These are phyloP conservation scores for Centrapalus pauciflorus DNA, from an alignment of 129 eudicot genomes.

Conservation along the genomic window DNA sequence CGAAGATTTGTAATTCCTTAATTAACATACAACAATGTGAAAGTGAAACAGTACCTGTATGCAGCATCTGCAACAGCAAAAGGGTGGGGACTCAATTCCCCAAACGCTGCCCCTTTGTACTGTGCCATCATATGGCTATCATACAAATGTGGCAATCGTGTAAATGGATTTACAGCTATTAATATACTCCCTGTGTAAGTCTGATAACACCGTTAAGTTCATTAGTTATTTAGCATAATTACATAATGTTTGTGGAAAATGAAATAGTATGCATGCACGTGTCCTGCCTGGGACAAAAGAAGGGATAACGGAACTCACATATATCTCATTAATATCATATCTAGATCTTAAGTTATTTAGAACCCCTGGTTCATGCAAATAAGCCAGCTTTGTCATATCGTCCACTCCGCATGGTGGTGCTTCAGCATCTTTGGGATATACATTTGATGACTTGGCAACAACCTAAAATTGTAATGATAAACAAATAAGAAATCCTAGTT, in stretches of 20 bases:
- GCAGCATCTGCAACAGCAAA: constrained; percentile 99
- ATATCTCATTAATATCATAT: constrained; percentile 96
- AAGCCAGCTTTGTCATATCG: constrained; percentile 98
- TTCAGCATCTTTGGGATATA: constrained; percentile 91
- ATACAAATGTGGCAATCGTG: constrained; percentile 88
- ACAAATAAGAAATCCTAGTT: neutral
- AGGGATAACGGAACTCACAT: constrained; percentile 48
- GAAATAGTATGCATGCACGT: neutral
- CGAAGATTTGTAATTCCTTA: neutral
- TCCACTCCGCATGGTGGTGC: constrained; percentile 99
- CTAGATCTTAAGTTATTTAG: constrained; percentile 80
- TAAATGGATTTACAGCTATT: constrained; percentile 95
- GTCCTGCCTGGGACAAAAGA: neutral
- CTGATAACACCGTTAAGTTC: constrained; percentile 36
- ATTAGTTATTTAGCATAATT: constrained; percentile 18
- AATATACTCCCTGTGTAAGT: constrained; percentile 94
- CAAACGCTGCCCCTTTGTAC: constrained; percentile 88
- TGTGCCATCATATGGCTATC: constrained; percentile 98
- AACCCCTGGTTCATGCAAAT: constrained; percentile 99
- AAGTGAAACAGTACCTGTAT: constrained; percentile 55
- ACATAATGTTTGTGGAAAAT: neutral
- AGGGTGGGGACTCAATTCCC: constrained; percentile 97
- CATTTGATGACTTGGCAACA: constrained; percentile 71
- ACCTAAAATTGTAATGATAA: constrained; percentile 40
- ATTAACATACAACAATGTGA: constrained; percentile 10